Evolutionary conservation across 148 eudicot genomes (phyloP).

Genomic region (Tetragonia tetragonoides): DNA sequence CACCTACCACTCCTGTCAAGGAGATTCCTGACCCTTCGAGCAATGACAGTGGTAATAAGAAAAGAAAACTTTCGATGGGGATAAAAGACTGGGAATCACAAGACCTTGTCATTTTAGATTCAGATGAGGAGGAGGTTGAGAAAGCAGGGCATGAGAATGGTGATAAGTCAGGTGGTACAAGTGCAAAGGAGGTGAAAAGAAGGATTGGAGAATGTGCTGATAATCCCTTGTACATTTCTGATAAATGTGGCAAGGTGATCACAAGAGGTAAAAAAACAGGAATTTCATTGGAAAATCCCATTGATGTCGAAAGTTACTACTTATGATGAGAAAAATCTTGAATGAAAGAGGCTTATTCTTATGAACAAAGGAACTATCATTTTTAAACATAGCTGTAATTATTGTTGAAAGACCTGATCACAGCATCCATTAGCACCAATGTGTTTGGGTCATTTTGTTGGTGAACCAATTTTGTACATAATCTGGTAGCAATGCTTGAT

Average conservation of each 20-base stretch:
- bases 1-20: not conserved
- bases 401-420: no score
- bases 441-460: no score
- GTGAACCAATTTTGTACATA: no score
- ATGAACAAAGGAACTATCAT: no score
- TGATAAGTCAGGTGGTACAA: not conserved
- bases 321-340: not conserved
- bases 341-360: not conserved
- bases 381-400: no score
- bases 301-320: conserved; percentile 20
- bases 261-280: conserved; percentile 7
- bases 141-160: not conserved
- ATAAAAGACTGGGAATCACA: not conserved
- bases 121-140: conserved; percentile 10
- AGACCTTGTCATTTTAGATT: conserved; percentile 11
- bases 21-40: not conserved
- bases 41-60: not conserved
- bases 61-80: not conserved
- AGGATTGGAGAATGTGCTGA: conserved; percentile 15
- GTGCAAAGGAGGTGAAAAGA: not conserved
- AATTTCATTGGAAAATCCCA: conserved; percentile 9
- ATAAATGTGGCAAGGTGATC: not conserved
- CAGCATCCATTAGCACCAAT: no score
- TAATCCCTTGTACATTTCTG: conserved; percentile 16
- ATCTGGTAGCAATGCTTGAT: no score